Conservation (phyloP, 495 filamentous ascomycete species). For the Parathielavia hyrcaniae region DNA sequence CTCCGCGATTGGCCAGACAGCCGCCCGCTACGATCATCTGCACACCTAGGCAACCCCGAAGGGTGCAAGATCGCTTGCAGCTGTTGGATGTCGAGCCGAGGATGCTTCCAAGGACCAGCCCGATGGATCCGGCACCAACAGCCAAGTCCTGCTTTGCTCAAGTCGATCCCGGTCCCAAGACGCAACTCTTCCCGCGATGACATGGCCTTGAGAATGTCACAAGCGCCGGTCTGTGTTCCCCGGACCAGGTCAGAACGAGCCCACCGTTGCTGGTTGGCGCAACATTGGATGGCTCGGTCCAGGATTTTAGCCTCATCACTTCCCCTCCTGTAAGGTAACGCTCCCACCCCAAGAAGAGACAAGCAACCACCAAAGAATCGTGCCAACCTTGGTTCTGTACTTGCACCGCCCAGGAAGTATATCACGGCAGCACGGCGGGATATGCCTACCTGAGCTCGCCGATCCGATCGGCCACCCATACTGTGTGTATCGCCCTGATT, state of each 20-base stretch:
- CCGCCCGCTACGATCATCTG: background rate
- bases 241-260: background rate
- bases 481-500: too few relatives aligned
- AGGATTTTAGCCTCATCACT: background rate
- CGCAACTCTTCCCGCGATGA: too few relatives aligned
- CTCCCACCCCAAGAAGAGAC: background rate
- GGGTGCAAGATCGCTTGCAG: too few relatives aligned
- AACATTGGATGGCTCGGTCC: background rate
- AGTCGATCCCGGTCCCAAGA: too few relatives aligned
- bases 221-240: background rate
- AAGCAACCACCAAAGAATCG: background rate
- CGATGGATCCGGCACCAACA: too few relatives aligned
- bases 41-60: too few relatives aligned
- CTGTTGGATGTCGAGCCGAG: too few relatives aligned
- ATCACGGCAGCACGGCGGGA: background rate
- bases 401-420: background rate
- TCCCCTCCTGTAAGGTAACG: too few relatives aligned
- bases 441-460: too few relatives aligned
- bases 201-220: background rate
- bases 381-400: background rate
- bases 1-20: conserved; percentile 3
- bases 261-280: background rate
- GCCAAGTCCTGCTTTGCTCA: too few relatives aligned
- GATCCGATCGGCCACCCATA: too few relatives aligned
- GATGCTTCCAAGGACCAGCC: too few relatives aligned